Percentiles rank a stretch among this genome's conserved stretches.
Evolutionary conservation across 2,329 filamentous ascomycete species (phyloP).

Genomic region (Trichoderma koningii): DNA sequence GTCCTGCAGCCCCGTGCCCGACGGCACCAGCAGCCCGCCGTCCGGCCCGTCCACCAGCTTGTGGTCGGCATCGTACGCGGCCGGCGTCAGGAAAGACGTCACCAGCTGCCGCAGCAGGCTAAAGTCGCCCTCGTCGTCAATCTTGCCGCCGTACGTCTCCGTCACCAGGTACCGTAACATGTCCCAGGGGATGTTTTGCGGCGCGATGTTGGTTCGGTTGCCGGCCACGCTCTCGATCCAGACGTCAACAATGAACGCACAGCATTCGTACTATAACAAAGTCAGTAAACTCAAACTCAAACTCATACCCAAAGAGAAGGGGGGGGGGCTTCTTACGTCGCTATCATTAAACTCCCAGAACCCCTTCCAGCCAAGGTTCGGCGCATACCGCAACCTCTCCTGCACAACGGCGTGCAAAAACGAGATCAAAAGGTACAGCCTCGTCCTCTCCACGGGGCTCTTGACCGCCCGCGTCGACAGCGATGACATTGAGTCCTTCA

Average conservation of each 20-base stretch:
- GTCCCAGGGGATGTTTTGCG: slow-evolving; percentile 92
- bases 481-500: slow-evolving; percentile 94
- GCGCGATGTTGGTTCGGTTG: slow-evolving; percentile 88
- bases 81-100: slow-evolving; percentile 74
- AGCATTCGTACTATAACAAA: slow-evolving; percentile 81
- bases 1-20: slow-evolving; percentile 77
- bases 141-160: slow-evolving; percentile 97
- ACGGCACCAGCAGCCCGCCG: slow-evolving; percentile 72
- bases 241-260: slow-evolving; percentile 89
- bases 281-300: slow-evolving; percentile 22
- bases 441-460: slow-evolving; percentile 84
- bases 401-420: slow-evolving; percentile 97
- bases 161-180: slow-evolving; percentile 88
- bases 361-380: slow-evolving; percentile 92
- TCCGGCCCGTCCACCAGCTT: slow-evolving; percentile 73
- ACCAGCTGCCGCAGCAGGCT: slow-evolving; percentile 72
- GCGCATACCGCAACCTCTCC: slow-evolving; percentile 90
- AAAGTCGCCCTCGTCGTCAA: slow-evolving; percentile 89
- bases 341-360: slow-evolving; percentile 99
- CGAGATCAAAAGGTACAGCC: slow-evolving; percentile 86
- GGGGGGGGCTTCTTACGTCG: slow-evolving; percentile 69
- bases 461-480: slow-evolving; percentile 75
- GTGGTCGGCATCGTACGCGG: slow-evolving; percentile 90
- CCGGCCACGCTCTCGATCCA: slow-evolving; percentile 85
- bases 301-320: not conserved